Base-by-base conservation (phyloP, 805 yeast species). In the Schwanniomyces polymorphus region DNA sequence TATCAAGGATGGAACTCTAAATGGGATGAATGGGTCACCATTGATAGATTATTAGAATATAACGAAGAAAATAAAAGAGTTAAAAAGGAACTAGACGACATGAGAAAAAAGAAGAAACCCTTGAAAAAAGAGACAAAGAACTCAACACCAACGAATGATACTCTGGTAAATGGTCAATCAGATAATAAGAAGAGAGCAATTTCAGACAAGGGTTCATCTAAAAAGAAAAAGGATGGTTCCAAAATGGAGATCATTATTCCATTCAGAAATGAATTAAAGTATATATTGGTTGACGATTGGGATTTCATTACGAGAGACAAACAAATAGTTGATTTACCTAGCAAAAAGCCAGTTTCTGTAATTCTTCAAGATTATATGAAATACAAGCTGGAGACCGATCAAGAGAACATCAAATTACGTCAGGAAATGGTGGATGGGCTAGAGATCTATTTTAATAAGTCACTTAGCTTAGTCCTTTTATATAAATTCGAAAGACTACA, bases 21-120 rank as follows among this genome's bases (percentile, higher is more conserved):
- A 48, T 92, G 97, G 97, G 98, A 92, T 62, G 99, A 92, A 65
- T 92, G 99, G 99, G 92, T 92, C 1, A 78, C 80, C 1, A 65
- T 67, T 7, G 84, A 81, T 34, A 70, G 98, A 29, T 78, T 92
- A 5, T 71, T 88, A 58, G 85, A 82, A 52, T 75, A 74, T 59
- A 86, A 78, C 42, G 85, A 81, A 27, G 96, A 86, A 53, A 90
- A 87, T 58, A 56, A 86, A 44, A 70, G 76, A 42, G 67, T 81
- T 43, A 88, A 85, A 64, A 80, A 82, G 53, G 84, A 80, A 50
- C 66, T 88, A 52, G 79, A 80, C 29, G 62, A 60, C 37, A 38
- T 54, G 41, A 45, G 54, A 37, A 55, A 54, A 48, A 48, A 51
- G 43, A 51, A 55, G 50, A 49, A 49, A 42, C 33, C 37, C 21